Percentiles rank a stretch among this genome's conserved stretches.
phyloP scores from a whole-genome alignment of 352 stramenopile species.

The Paralagenidium karlingii region DNA sequence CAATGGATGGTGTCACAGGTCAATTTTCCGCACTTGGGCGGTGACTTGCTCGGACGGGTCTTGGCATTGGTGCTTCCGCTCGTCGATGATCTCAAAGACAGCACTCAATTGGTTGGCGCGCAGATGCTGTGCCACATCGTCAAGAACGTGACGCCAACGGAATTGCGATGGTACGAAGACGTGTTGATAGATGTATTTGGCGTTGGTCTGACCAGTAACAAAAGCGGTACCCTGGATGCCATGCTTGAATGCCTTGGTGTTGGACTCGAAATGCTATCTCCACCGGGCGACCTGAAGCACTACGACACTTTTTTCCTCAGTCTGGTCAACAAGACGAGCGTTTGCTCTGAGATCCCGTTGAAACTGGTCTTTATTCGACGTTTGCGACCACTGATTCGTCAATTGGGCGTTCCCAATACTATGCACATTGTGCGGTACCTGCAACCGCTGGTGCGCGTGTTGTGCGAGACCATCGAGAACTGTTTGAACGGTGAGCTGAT shows the following conservation, averaged over 20 bases:
- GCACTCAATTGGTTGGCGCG: constrained; percentile 46
- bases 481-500: constrained; percentile 34
- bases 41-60: constrained; percentile 56
- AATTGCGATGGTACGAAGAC: constrained; percentile 74
- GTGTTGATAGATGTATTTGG: constrained; percentile 64
- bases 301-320: constrained; percentile 62
- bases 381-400: constrained; percentile 24
- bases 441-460: constrained; percentile 64
- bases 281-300: constrained; percentile 26
- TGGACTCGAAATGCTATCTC: constrained; percentile 48
- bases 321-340: constrained; percentile 47
- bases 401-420: constrained; percentile 50
- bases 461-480: constrained; percentile 52
- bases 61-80: constrained; percentile 70
- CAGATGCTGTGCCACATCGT: constrained; percentile 50
- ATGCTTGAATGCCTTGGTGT: constrained; percentile 44
- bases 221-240: constrained; percentile 33
- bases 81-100: constrained; percentile 52
- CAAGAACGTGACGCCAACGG: constrained; percentile 40
- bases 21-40: constrained; percentile 36
- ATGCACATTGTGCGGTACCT: constrained; percentile 61
- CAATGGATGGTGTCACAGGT: constrained; percentile 39
- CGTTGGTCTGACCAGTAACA: constrained; percentile 41
- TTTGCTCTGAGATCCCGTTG: constrained; percentile 39
- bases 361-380: constrained; percentile 41